Base-by-base conservation (phyloP, 176 grass and related monocot genomes). In the Rhynchospora tenuis region DNA sequence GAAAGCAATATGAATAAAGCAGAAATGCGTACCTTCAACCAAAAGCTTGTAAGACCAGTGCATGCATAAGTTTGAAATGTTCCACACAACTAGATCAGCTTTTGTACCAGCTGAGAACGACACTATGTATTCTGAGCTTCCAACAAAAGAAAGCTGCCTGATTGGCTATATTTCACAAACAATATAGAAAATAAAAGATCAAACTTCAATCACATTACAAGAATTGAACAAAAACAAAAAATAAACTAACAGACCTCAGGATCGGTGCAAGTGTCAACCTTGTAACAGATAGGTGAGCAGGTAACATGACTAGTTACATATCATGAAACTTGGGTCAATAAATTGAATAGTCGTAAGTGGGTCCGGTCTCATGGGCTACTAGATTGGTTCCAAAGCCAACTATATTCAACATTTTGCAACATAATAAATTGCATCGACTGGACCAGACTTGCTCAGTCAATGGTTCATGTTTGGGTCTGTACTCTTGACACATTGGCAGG, bases 1-100 rank as follows among this genome's bases (percentile, higher is more conserved):
- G 29, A 69, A 17, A 79, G 50, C 14, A 79, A 54, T 58, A 79
- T 59, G 7, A 62, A 42, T 42, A 56, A 42, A 59, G 26, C n/a
- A 60, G 54, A 5, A 80, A 61, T 46, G 7, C 75, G 62, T 86
- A 98, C 96, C 96, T 91, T 99, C 93, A 17, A 87, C 89, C 59
- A 89, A 89, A 82, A 99, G 85, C 65, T 85, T 93, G 85, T 95
- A 95, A 27, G 93, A 93, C 96, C 96, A 99, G 28, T 87, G 88
- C 80, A 92, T 88, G 31, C 82, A 91, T 85, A 95, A 75, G 45
- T 88, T 95, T 78, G 93, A 89, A 66, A 87, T 88, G 88, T 90
- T 91, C 96, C 93, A 99, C 24, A 95, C 84, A 71, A 87, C 86
- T 84, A 99, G 51, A 48, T 98, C 88, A 66, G 96, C 89, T 89